Evolutionary conservation across 2,329 filamentous ascomycete species (phyloP), one percentile per base, ranked within the genome.

Genomic region (Penicillium brevicompactum): DNA sequence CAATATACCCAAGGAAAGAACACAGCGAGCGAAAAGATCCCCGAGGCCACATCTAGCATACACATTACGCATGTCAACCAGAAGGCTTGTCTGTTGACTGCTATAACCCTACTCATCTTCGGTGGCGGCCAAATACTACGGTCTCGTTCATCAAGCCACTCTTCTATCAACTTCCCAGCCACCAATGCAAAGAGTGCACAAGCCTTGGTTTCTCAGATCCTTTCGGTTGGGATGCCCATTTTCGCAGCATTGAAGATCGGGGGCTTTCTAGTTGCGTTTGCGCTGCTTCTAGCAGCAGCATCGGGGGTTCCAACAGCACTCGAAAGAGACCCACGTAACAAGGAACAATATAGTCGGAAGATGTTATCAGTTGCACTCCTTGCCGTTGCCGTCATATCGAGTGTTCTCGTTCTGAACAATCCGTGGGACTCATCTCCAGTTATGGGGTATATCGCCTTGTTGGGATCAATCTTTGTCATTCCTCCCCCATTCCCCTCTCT

Each of bases 211-310:
- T 61, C 68, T 16, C 76, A 73, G 47, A 63, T 74, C n/a, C 53
- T 74, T 30, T 73, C 78, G 16, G 65, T 82, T 21, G 69, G 76
- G 3, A 63, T 86, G 30, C 84, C 84, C 1, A 81, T 84, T 62
- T 86, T 83, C 64, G 81, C 83, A 8, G 69, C 80, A 0, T 74
- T 83, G 58, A 78, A 84, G 53, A 67, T 86, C 11, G 84, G 83
- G 8, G 82, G 80, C 11, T 76, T 80, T 53, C 73, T 80, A 50
- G 79, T 80, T n/a, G 80, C 80, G 10, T 69, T 84, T n/a, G 59
- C 79, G 2, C 59, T 85, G 27, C 69, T 85, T 42, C 67, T 78
- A 32, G 76, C 78, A 7, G 60, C 76, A 2, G 75, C 79, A 7
- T 76, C 79, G 13, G 79, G 78, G 7, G 55, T 84, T 21, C 70